Base-by-base conservation (phyloP, 805 yeast species). In the Priceomyces carsonii region DNA sequence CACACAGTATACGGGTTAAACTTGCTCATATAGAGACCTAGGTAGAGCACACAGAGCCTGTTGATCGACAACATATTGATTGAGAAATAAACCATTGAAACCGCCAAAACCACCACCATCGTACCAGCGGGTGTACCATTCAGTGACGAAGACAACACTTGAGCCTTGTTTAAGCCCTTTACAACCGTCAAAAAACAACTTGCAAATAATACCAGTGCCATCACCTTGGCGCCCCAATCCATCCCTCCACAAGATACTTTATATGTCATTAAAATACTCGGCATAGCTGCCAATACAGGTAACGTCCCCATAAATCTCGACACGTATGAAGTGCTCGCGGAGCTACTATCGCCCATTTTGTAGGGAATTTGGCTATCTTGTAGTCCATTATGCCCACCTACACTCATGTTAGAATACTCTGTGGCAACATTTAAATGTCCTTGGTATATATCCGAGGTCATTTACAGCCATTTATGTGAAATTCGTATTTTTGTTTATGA, bases 231-330 rank as follows among this genome's bases (percentile, higher is more conserved):
- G 4, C 27, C 17, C 21, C 6, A 25, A 18, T 18, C 18, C 24
- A n/a, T 34, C 26, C 23, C 28, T 15, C 40, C 45, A 21, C 38
- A 34, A 5, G 60, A 44, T 14, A 63, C 30, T 15, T 44, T 40
- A 28, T 49, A 47, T 27, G 65, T 50, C 25, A 62, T 35, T 18
- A 61, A 48, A 30, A 59, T 37, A 26, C 60, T 45, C 8, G 67
- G 64, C 19, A 61, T 48, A 4, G 68, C 57, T 29, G 57, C 52
- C 18, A 64, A 44, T 17, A 60, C 55, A 1, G 70, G 70, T 20
- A 63, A 43, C 3, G 66, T 51, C n/a, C 54, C 48, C 21, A 53
- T 32, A 20, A 59, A 22, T 16, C 32, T 37, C 6, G 24, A 17
- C 12, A 38, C 18, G 9, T 20, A 21, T 12, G 5, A 23, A 13